Conservation (phyloP, 768 basidiomycete genomes). For the Auriscalpium orientale region DNA sequence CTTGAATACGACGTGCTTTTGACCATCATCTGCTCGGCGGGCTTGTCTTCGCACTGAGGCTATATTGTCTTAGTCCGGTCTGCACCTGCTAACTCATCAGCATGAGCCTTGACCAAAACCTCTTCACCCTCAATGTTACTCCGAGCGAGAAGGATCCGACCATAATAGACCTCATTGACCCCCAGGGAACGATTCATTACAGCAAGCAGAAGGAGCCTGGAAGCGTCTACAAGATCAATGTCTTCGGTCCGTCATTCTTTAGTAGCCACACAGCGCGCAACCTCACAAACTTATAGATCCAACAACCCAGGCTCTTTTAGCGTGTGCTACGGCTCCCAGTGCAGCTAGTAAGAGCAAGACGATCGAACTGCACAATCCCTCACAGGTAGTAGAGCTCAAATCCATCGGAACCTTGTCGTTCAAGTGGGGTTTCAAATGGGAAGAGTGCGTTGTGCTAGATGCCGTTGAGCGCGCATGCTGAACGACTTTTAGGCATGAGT, state of each 20-base stretch:
- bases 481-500: constrained; percentile 50
- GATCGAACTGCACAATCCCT: constrained; percentile 70
- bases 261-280: neutral
- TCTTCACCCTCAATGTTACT: constrained; percentile 70
- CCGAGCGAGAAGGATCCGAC: constrained; percentile 50
- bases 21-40: no score
- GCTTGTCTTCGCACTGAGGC: no score
- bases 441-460: constrained; percentile 47
- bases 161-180: constrained; percentile 65
- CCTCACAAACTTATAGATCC: constrained; percentile 44
- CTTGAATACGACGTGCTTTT: no score
- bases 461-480: neutral
- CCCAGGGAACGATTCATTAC: constrained; percentile 58
- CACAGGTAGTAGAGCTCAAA: constrained; percentile 59
- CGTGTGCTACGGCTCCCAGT: constrained; percentile 56
- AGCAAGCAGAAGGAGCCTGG: constrained; percentile 56
- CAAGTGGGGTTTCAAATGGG: constrained; percentile 77
- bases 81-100: no score
- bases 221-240: constrained; percentile 51
- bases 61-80: no score
- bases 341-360: constrained; percentile 66
- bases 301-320: constrained; percentile 61
- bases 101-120: constrained; percentile 82
- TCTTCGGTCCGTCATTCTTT: constrained; percentile 46
- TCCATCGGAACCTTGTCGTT: constrained; percentile 68